Evolutionary conservation across 352 stramenopile genomes (phyloP), one percentile per base, ranked within the genome.

Genomic region (Pythium insidiosum): DNA sequence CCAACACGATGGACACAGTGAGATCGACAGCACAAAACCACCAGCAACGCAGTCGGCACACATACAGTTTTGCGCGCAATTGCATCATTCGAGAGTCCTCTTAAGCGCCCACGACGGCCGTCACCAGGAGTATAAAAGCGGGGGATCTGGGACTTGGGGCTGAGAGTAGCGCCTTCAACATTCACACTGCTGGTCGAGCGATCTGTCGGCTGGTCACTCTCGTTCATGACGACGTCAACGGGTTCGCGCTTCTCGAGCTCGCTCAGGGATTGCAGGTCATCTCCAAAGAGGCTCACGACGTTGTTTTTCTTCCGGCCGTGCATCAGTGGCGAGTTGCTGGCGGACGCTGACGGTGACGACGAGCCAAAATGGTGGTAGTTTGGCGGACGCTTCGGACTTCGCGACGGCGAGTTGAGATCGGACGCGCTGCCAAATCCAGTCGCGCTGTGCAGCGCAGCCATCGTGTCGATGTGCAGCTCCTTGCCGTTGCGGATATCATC

Each of bases 331-430:
- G 56, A 66, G 31, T 61, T 61, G 16, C 39, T 58, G 13, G 56
- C 45, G 11, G 48, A 58, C 19, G 43, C 53, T 15, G 56, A 60
- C 6, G 49, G 53, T 34, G 49, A 57, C 18, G 51, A 38, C 9
- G 41, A 39, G 29, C 39, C 59, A 64, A 85, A 76, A 42, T 84
- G 70, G 29, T 84, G 69, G 59, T 89, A 88, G 48, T 92, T 90
- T 11, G 80, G 80, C 30, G 80, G 80, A 0, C 77, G 77, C 43
- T 86, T 90, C 10, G 80, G 80, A 19, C 77, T 90, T n/a, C 80
- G 73, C 38, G 73, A 68, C 1, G 77, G 72, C 43, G 77, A 78
- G 28, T 84, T 63, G n/a, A n/a, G n/a, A n/a, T n/a, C n/a, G n/a
- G n/a, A n/a, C n/a, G n/a, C n/a, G n/a, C n/a, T n/a, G n/a, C n/a